These are phyloP conservation scores for Debaryomyces udenii DNA, from an alignment of 1,139 yeast genomes.

Conservation along the genomic window DNA sequence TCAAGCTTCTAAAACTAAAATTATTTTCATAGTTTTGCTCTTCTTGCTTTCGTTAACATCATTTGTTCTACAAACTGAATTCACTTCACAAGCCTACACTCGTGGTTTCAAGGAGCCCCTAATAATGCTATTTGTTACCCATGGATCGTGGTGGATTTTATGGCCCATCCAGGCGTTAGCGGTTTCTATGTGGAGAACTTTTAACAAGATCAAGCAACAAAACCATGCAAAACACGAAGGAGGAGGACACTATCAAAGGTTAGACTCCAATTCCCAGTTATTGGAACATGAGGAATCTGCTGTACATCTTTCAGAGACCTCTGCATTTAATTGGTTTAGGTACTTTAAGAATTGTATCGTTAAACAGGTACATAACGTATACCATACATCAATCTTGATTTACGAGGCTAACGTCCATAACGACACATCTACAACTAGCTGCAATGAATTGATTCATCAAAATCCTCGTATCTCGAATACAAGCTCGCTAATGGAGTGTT, in stretches of 20 bases:
- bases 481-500: constrained; percentile 39
- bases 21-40: constrained; percentile 57
- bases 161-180: constrained; percentile 73
- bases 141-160: constrained; percentile 74
- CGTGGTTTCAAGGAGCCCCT: constrained; percentile 70
- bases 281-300: constrained; percentile 22
- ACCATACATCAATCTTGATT: constrained; percentile 53
- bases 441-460: constrained; percentile 41
- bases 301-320: constrained; percentile 10
- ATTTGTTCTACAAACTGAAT: constrained; percentile 80
- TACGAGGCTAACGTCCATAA: constrained; percentile 45
- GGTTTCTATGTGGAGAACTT: constrained; percentile 49
- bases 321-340: constrained; percentile 19
- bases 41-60: constrained; percentile 62
- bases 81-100: constrained; percentile 71
- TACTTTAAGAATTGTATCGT: constrained; percentile 47
- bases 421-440: constrained; percentile 38
- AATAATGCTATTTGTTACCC: constrained; percentile 67
- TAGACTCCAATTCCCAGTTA: constrained; percentile 29
- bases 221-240: constrained; percentile 1
- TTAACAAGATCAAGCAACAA: constrained; percentile 26
- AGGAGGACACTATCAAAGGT: constrained; percentile 9
- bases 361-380: constrained; percentile 53
- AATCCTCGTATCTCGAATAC: constrained; percentile 46
- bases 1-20: constrained; percentile 37